Percentiles rank a stretch among this genome's conserved stretches.
These are phyloP conservation scores for Cyclanthera cordifolia DNA, from an alignment of 306 rosid species.

Conservation along the genomic window DNA sequence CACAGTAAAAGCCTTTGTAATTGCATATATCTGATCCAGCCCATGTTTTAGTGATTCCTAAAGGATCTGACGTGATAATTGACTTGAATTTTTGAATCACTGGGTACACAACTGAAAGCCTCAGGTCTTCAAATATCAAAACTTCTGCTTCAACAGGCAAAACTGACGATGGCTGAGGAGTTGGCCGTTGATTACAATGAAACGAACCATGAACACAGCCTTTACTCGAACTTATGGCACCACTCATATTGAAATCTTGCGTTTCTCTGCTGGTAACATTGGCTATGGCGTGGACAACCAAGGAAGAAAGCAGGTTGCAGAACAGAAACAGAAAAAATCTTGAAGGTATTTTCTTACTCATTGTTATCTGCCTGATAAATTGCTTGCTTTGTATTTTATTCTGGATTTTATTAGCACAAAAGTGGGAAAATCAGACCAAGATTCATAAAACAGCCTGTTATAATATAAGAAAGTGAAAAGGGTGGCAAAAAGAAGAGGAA, in stretches of 20 bases:
- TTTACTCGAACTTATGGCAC: not conserved
- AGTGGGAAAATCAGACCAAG: not conserved
- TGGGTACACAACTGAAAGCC: conserved; percentile 52
- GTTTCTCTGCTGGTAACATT: conserved; percentile 5
- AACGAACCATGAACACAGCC: conserved; percentile 19
- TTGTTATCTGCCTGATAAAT: conserved; percentile 11
- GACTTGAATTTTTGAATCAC: conserved; percentile 81
- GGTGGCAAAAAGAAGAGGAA: not conserved
- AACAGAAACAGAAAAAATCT: conserved; percentile 21
- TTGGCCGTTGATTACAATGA: conserved; percentile 11
- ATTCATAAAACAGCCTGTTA: not conserved
- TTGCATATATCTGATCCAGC: conserved; percentile 61
- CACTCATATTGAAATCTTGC: not conserved
- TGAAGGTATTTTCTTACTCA: conserved; percentile 20
- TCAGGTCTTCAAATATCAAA: conserved; percentile 48
- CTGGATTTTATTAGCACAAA: not conserved
- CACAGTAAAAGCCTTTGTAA: conserved; percentile 75
- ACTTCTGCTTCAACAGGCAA: conserved; percentile 17
- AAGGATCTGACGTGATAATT: conserved; percentile 52
- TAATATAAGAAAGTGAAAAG: not conserved
- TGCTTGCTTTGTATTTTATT: not conserved
- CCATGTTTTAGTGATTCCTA: conserved; percentile 59
- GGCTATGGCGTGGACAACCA: conserved; percentile 19
- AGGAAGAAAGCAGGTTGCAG: conserved; percentile 23
- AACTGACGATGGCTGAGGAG: conserved; percentile 20